Conservation (phyloP, 2,329 filamentous ascomycete genomes). For the Ascochyta clinopodiicola region DNA sequence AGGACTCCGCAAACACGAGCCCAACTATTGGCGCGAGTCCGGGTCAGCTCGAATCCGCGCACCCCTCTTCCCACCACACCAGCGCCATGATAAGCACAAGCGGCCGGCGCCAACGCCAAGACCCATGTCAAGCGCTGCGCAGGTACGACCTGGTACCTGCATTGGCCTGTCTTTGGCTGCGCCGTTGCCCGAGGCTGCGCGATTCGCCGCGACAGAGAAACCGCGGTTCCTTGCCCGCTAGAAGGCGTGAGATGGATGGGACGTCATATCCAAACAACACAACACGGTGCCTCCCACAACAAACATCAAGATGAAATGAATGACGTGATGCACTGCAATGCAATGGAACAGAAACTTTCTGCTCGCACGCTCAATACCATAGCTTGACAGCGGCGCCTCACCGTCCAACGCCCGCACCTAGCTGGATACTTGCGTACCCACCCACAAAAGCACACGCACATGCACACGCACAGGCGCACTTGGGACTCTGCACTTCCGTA, state of each 20-base stretch:
- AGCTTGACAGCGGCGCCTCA: constrained; percentile 7
- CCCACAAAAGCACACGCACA: too few species aligned
- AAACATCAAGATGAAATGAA: too few species aligned
- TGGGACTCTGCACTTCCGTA: too few species aligned
- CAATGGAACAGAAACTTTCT: too few species aligned
- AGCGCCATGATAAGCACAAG: background rate
- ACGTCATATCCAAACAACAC: background rate
- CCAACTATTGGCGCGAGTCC: background rate
- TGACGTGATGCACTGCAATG: too few species aligned
- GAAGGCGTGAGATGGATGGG: too few species aligned
- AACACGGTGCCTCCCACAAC: too few species aligned
- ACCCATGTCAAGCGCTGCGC: background rate
- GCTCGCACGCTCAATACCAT: background rate
- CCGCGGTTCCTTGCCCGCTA: background rate
- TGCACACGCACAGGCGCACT: too few species aligned
- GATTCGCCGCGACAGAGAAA: background rate
- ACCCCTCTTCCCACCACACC: background rate
- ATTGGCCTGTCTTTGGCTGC: background rate
- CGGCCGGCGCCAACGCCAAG: background rate
- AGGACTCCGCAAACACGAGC: constrained; percentile 10
- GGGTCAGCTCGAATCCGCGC: background rate
- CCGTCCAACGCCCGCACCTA: background rate
- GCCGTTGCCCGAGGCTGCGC: background rate
- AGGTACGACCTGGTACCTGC: background rate
- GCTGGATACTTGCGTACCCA: too few species aligned